phyloP scores from a whole-genome alignment of 495 filamentous ascomycete genomes.

The Tetracladium setigerum region DNA sequence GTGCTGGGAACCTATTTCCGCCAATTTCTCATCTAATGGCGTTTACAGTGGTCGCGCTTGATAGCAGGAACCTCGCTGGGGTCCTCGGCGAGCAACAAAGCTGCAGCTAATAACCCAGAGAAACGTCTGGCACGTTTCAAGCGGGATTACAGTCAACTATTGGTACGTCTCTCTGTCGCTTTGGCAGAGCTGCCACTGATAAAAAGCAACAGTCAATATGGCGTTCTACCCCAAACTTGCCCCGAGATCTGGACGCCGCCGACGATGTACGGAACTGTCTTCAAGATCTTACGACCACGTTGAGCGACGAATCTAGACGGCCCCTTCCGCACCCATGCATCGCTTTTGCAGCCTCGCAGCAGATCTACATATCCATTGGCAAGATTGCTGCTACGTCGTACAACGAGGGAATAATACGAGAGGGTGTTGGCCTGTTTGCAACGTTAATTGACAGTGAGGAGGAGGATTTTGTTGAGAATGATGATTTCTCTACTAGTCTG shows the following conservation, averaged over 20 bases:
- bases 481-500: slow-evolving; percentile 73
- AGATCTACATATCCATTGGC: slow-evolving; percentile 79
- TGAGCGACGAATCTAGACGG: slow-evolving; percentile 82
- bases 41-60: slow-evolving; percentile 72
- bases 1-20: not conserved
- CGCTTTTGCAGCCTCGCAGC: slow-evolving; percentile 69
- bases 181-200: slow-evolving; percentile 7
- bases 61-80: slow-evolving; percentile 70
- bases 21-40: not conserved
- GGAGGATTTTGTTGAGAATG: slow-evolving; percentile 81
- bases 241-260: slow-evolving; percentile 43
- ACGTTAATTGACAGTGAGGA: slow-evolving; percentile 92
- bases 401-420: slow-evolving; percentile 71
- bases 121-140: slow-evolving; percentile 87
- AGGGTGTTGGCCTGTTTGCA: slow-evolving; percentile 77
- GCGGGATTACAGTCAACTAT: slow-evolving; percentile 73
- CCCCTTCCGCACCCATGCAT: slow-evolving; percentile 86
- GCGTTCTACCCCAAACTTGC: slow-evolving; percentile 54
- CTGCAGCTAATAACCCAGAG: slow-evolving; percentile 65
- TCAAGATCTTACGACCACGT: slow-evolving; percentile 63
- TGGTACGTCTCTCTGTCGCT: slow-evolving; percentile 44
- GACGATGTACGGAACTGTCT: slow-evolving; percentile 44
- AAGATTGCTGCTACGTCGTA: slow-evolving; percentile 75
- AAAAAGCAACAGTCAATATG: slow-evolving; percentile 59
- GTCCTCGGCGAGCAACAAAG: slow-evolving; percentile 46